Percentiles rank a stretch among this genome's conserved stretches.
Conservation (phyloP, 768 basidiomycete species). For the Phaeotremella fagi region DNA sequence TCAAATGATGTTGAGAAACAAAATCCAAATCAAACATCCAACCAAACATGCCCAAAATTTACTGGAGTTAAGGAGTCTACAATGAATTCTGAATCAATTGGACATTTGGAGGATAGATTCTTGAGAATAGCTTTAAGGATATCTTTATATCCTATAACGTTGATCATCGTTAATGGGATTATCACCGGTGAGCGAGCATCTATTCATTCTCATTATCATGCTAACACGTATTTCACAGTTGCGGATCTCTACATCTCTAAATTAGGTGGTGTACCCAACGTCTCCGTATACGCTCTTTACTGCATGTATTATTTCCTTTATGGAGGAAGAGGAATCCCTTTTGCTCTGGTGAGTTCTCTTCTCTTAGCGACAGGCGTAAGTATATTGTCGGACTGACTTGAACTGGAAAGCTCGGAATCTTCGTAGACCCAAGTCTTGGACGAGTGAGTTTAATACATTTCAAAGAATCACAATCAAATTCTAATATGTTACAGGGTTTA, state of each 20-base stretch:
- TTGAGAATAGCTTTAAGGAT: constrained; percentile 24
- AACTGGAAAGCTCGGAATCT: neutral
- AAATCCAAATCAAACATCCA: no score
- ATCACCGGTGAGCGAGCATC: constrained; percentile 28
- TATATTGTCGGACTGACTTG: neutral
- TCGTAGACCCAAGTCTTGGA: neutral
- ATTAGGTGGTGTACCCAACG: constrained; percentile 9
- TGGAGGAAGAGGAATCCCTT: constrained; percentile 25
- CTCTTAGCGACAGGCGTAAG: no score
- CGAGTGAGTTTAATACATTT: no score
- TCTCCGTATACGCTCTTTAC: constrained; percentile 13
- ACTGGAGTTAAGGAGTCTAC: no score
- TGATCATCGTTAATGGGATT: constrained; percentile 23
- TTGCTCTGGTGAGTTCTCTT: constrained; percentile 17
- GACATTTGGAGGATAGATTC: constrained; percentile 23
- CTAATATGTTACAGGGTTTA: no score
- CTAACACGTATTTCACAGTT: no score
- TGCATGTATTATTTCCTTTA: constrained; percentile 25
- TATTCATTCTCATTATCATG: no score
- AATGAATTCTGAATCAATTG: neutral
- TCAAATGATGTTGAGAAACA: no score
- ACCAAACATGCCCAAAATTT: no score
- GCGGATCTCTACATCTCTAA: constrained; percentile 21
- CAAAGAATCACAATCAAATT: no score
- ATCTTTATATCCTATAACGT: constrained; percentile 23